Evolutionary conservation across 225 moss, liverwort and hornwort genomes (phyloP).

Genomic region (Physcomitrium patens): DNA sequence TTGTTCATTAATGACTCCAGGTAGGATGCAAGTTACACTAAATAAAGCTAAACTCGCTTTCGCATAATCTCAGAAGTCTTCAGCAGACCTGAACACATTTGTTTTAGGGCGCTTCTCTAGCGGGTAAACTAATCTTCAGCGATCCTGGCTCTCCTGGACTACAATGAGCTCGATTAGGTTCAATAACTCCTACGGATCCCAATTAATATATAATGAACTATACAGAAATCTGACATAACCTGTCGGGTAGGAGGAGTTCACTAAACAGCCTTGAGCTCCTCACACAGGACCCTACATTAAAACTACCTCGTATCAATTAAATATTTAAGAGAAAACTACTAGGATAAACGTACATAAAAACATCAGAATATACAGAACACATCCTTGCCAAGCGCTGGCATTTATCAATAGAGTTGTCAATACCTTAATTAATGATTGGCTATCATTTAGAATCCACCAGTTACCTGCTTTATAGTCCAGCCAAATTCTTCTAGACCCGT

Average conservation of each 20-base stretch:
- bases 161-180: constrained; percentile 11
- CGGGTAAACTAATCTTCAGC: constrained; percentile 10
- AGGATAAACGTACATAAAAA: not conserved
- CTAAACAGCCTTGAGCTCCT: constrained; percentile 5
- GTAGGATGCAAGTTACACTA: constrained; percentile 18
- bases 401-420: not conserved
- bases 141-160: constrained; percentile 7
- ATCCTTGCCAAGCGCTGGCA: not conserved
- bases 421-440: constrained; percentile 24
- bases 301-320: not conserved
- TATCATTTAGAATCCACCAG: constrained; percentile 18
- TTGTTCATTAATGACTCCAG: constrained; percentile 11
- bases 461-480: constrained; percentile 33
- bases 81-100: constrained; percentile 16
- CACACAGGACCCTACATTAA: constrained; percentile 26
- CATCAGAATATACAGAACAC: not conserved
- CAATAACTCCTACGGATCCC: constrained; percentile 1
- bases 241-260: constrained; percentile 15
- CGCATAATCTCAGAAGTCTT: constrained; percentile 19
- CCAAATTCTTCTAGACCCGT: constrained; percentile 26
- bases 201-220: not conserved
- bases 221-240: constrained; percentile 24
- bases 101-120: not conserved
- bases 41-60: constrained; percentile 12
- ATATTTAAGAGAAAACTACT: not conserved